phyloP scores from a whole-genome alignment of 371 early-diverging fungal species.

The Fennellomyces sp. region DNA sequence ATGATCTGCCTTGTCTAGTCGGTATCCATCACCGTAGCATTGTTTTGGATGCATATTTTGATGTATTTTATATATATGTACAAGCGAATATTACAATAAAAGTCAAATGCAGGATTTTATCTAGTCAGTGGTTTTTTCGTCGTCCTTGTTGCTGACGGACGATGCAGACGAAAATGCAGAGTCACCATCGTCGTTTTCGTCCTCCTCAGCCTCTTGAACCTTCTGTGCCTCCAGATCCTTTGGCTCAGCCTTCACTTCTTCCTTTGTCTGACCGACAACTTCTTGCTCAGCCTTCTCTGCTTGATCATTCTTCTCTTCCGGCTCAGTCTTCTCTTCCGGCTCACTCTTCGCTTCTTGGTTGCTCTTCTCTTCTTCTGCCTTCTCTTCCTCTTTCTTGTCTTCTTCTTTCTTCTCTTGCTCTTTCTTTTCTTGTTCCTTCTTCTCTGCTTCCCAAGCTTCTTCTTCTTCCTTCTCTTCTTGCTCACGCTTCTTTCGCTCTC shows the following conservation, averaged over 20 bases:
- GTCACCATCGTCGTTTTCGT: not conserved
- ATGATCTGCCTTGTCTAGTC: not conserved
- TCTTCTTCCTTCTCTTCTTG: not conserved
- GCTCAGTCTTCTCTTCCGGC: not conserved
- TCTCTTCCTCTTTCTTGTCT: conserved; percentile 17
- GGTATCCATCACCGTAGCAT: not conserved
- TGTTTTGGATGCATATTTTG: too few relatives aligned
- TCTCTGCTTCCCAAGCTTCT: not conserved
- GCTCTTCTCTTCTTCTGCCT: conserved; percentile 9
- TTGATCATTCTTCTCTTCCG: not conserved
- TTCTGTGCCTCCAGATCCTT: not conserved
- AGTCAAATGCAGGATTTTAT: too few relatives aligned
- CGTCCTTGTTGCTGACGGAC: not conserved
- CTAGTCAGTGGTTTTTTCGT: too few relatives aligned
- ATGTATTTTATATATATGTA: too few relatives aligned
- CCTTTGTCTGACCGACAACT: not conserved
- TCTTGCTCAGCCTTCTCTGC: not conserved
- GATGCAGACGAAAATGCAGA: not conserved
- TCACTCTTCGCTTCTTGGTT: not conserved
- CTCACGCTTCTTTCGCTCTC: not conserved
- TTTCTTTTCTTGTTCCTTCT: not conserved
- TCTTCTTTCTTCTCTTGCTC: conserved; percentile 5
- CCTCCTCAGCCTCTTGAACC: not conserved
- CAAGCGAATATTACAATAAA: too few relatives aligned
- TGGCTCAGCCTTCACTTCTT: not conserved